Percentiles rank a stretch among this genome's conserved stretches.
These are phyloP conservation scores for Fistulifera pelliculosa DNA, from an alignment of 108 stramenopile genomes.

Conservation along the genomic window DNA sequence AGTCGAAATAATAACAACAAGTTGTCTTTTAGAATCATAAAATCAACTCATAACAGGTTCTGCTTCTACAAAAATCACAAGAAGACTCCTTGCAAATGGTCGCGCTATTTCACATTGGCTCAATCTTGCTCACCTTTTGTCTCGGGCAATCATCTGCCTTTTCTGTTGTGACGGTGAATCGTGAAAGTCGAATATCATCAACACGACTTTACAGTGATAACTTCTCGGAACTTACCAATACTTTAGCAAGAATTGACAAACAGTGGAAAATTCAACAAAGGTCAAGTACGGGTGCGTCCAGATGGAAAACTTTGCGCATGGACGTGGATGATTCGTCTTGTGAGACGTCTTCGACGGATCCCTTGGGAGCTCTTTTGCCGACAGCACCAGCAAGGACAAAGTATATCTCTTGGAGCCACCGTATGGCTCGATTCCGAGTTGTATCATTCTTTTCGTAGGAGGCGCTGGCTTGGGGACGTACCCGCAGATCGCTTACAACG, in stretches of 20 bases:
- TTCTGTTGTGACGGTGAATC: too few species aligned
- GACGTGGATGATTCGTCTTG: constrained; percentile 6
- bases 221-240: constrained; percentile 27
- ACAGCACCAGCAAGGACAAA: constrained; percentile 19
- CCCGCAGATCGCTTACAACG: constrained; percentile 71
- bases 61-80: too few species aligned
- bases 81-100: too few species aligned
- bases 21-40: too few species aligned
- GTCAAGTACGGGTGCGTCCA: constrained; percentile 23
- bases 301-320: constrained; percentile 54
- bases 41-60: too few species aligned
- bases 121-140: too few species aligned
- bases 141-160: too few species aligned
- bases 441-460: constrained; percentile 69
- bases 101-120: too few species aligned
- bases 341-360: neutral
- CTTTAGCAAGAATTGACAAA: constrained; percentile 54
- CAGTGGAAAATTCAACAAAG: constrained; percentile 52
- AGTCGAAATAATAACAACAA: too few species aligned
- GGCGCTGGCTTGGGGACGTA: constrained; percentile 75
- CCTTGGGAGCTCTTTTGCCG: neutral
- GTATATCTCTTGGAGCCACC: constrained; percentile 74
- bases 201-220: too few species aligned
- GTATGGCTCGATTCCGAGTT: constrained; percentile 40
- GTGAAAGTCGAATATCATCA: too few species aligned